Conservation (phyloP, 2,329 filamentous ascomycete species). For the Phyllosticta citriasiana region DNA sequence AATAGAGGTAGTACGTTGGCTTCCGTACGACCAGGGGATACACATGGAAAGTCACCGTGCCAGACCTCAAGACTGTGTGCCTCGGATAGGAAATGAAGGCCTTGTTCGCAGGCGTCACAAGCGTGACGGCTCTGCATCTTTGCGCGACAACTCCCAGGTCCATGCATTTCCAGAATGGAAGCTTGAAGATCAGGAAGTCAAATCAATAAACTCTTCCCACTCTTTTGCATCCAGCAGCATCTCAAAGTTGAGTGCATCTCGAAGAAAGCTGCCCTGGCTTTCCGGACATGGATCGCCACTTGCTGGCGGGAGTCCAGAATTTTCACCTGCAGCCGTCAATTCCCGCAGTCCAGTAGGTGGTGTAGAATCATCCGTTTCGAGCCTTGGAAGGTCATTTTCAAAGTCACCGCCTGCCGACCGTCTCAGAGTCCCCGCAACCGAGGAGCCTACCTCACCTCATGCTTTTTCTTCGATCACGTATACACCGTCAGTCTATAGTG, state of each 20-base stretch:
- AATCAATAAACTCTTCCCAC: not conserved
- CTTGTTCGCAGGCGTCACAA: not conserved
- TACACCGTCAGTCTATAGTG: conserved; percentile 1
- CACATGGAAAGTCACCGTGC: not conserved
- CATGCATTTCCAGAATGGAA: not conserved
- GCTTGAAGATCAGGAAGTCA: not conserved
- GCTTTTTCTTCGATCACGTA: not conserved
- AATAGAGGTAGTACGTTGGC: not conserved
- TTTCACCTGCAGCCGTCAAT: not conserved
- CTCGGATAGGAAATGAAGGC: not conserved
- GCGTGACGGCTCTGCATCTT: not conserved
- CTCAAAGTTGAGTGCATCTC: not conserved
- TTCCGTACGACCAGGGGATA: not conserved
- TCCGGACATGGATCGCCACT: not conserved
- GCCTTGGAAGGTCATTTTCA: not conserved
- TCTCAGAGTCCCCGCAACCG: not conserved
- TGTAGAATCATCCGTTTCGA: not conserved
- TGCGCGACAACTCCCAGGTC: not conserved
- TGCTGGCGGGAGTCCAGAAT: not conserved
- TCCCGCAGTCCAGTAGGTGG: not conserved
- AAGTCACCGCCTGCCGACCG: not conserved
- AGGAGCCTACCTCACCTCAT: not conserved
- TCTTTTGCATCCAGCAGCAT: not conserved
- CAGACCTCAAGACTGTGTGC: not conserved
- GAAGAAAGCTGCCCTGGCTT: conserved; percentile 11